Conservation (phyloP, 2,329 filamentous ascomycete species). For the Phialophora tarda region DNA sequence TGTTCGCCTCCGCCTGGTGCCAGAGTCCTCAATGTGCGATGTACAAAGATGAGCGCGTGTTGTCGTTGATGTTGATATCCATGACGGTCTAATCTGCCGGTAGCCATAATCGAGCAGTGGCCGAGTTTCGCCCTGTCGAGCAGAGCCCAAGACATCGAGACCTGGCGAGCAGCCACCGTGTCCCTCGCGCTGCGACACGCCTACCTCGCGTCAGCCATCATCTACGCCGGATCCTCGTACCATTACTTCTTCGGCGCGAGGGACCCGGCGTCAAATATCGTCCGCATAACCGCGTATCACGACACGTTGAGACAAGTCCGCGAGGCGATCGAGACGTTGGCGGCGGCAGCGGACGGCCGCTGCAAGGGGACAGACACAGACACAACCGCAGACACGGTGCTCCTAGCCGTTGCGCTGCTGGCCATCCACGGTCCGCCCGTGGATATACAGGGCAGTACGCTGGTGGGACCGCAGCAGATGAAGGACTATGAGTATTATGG, state of each 20-base stretch:
- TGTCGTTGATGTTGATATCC: neutral
- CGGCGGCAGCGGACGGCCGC: neutral
- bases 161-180: slow-evolving; percentile 19
- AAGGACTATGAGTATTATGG: slow-evolving; percentile 26
- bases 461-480: neutral
- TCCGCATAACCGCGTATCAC: slow-evolving; percentile 21
- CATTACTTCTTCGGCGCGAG: slow-evolving; percentile 24
- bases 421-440: slow-evolving; percentile 20
- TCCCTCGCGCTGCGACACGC: slow-evolving; percentile 16
- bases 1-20: neutral
- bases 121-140: slow-evolving; percentile 24
- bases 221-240: slow-evolving; percentile 27
- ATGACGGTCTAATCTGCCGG: slow-evolving; percentile 5
- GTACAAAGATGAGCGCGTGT: neutral
- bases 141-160: slow-evolving; percentile 21
- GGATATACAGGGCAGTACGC: neutral
- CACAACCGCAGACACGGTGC: slow-evolving; percentile 21
- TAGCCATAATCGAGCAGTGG: slow-evolving; percentile 30
- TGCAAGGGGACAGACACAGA: neutral
- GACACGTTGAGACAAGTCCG: slow-evolving; percentile 20
- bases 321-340: slow-evolving; percentile 2
- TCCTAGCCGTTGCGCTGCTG: slow-evolving; percentile 24
- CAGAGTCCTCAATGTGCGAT: neutral
- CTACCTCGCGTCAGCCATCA: slow-evolving; percentile 26
- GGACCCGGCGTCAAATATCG: slow-evolving; percentile 9